Conservation (phyloP, 805 yeast species). For the Metschnikowia cerradonensis region DNA sequence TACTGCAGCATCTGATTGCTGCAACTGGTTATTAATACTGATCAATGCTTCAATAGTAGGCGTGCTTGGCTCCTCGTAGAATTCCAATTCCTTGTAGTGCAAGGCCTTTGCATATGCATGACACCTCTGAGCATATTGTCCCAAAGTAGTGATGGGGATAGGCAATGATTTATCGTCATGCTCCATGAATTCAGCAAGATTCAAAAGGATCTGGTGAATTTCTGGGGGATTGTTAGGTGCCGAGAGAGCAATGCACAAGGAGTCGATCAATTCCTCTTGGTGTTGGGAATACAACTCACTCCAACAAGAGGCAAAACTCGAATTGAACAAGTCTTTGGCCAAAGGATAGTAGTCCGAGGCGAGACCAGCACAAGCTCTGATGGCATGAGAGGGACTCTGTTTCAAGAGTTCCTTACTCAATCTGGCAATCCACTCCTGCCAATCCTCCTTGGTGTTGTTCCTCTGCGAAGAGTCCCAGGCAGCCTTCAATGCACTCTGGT, state of each 20-base stretch:
- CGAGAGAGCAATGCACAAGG: conserved; percentile 81
- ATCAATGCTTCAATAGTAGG: conserved; percentile 90
- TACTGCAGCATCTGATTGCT: conserved; percentile 96
- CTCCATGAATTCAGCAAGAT: conserved; percentile 94
- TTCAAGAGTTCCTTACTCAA: conserved; percentile 79
- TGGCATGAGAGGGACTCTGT: conserved; percentile 91
- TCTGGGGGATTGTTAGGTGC: conserved; percentile 95
- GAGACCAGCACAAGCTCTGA: conserved; percentile 86
- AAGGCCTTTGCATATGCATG: conserved; percentile 97
- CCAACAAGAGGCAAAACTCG: conserved; percentile 96
- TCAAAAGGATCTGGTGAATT: conserved; percentile 82
- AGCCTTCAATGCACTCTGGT: conserved; percentile 59
- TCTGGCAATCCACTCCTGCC: conserved; percentile 96
- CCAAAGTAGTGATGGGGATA: conserved; percentile 81
- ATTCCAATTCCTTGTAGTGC: conserved; percentile 93
- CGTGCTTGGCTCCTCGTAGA: conserved; percentile 87
- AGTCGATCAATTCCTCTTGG: conserved; percentile 83
- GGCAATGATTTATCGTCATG: conserved; percentile 95
- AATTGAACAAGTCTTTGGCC: conserved; percentile 87
- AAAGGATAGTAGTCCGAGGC: conserved; percentile 85
- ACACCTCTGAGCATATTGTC: conserved; percentile 89
- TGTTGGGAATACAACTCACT: conserved; percentile 81
- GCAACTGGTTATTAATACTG: conserved; percentile 88
- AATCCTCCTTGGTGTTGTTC: conserved; percentile 80
- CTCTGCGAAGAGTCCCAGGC: conserved; percentile 93